Conservation (phyloP, 2,329 filamentous ascomycete genomes). For the Scedosporium dehoogii region DNA sequence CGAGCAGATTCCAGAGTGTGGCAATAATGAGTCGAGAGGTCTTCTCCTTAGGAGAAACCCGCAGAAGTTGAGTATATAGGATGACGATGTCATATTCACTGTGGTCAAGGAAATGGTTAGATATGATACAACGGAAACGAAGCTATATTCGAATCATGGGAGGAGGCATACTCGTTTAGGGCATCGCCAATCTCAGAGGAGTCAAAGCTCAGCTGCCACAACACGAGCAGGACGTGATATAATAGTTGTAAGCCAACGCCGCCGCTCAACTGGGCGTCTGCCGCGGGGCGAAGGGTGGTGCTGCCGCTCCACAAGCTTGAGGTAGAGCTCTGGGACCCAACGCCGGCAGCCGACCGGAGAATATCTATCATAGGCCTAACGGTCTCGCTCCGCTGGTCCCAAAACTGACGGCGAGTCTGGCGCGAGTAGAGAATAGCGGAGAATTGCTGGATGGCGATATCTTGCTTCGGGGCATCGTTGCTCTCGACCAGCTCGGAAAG, state of each 20-base stretch:
- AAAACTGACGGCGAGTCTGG: slow-evolving; percentile 72
- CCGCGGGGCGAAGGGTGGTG: slow-evolving; percentile 43
- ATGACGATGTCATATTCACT: slow-evolving; percentile 90
- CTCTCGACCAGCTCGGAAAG: slow-evolving; percentile 75
- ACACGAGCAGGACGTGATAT: slow-evolving; percentile 84
- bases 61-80: slow-evolving; percentile 84
- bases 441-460: slow-evolving; percentile 89
- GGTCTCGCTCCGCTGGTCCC: slow-evolving; percentile 82
- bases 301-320: slow-evolving; percentile 53
- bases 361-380: slow-evolving; percentile 74
- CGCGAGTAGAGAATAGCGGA: slow-evolving; percentile 72
- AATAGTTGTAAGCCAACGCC: slow-evolving; percentile 86
- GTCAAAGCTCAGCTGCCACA: slow-evolving; percentile 97
- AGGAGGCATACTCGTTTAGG: slow-evolving; percentile 64
- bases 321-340: slow-evolving; percentile 49
- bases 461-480: slow-evolving; percentile 81
- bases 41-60: slow-evolving; percentile 94
- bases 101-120: neutral
- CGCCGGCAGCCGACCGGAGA: slow-evolving; percentile 66
- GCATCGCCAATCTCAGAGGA: slow-evolving; percentile 63
- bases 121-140: neutral
- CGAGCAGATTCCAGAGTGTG: slow-evolving; percentile 78
- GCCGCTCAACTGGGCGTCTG: slow-evolving; percentile 57
- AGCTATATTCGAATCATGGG: neutral
- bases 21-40: slow-evolving; percentile 86